Base-by-base conservation (phyloP, 495 filamentous ascomycete genomes). In the Podospora sp. region DNA sequence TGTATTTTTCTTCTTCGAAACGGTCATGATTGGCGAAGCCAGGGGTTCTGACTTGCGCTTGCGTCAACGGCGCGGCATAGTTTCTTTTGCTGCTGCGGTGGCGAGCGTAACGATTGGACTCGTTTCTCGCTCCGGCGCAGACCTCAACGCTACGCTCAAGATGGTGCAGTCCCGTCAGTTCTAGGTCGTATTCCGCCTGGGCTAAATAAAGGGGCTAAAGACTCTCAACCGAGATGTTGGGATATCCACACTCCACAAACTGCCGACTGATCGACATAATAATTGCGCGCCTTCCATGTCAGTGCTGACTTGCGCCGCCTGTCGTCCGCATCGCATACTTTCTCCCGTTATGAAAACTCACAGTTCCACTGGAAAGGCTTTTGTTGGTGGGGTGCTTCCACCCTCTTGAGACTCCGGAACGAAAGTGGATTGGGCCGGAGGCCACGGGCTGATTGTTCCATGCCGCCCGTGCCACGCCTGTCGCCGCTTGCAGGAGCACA, bases 241-340 rank as follows among this genome's bases (percentile, higher is more conserved):
- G 26, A 27, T 27, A 27, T 25, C 57, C 26, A 36, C 29, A 4
- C 29, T 33, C 29, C 8, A 33, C 29, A 33, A 8, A 33, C 29
- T 33, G 57, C 57, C 26, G 57, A 35, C 57, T 36, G 57, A 60
- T 60, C 57, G 14, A 60, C 57, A 60, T 35, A 26, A 60, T 21
- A 20, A 60, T 36, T 16, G 9, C 20, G 11, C n/a, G 22, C 53
- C 53, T 57, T 21, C 9, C 20, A n/a, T 25, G 53, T 26, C 53
- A 11, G 22, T 26, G 40, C 40, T 46, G 5, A 6, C 21, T 57
- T 57, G 20, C 22, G 53, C 53, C 25, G 22, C 18, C 18, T 8
- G 9, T n/a, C 51, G 6, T 18, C 40, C 2, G 40, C 40, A 46
- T 6, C 40, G 9, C 40, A 18, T 46, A 14, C 40, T 14, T 12